phyloP scores from a whole-genome alignment of 1,284 basidiomycete species.

The Chalciporus sp. region DNA sequence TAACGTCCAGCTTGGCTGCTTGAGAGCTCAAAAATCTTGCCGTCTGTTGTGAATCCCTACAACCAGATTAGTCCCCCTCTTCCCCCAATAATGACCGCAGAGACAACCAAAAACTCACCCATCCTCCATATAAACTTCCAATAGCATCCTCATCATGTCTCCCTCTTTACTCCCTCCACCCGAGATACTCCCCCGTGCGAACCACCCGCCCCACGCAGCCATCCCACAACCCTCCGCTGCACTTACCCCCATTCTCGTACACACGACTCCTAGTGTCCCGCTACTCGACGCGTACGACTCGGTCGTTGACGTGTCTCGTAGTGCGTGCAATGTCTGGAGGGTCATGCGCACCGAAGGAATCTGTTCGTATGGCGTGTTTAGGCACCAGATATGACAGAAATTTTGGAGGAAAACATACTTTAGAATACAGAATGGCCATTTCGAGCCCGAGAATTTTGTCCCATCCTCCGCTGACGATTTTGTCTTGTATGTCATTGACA shows the following conservation, averaged over 20 bases:
- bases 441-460: constrained; percentile 68
- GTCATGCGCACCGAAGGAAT: constrained; percentile 67
- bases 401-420: constrained; percentile 47
- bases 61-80: background rate
- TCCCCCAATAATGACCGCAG: background rate
- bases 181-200: constrained; percentile 14
- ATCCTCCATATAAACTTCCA: constrained; percentile 81
- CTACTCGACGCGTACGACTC: constrained; percentile 78
- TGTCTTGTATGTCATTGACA: constrained; percentile 23
- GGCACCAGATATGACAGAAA: background rate
- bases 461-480: constrained; percentile 18
- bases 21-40: constrained; percentile 78
- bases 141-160: constrained; percentile 63
- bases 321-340: constrained; percentile 64
- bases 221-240: constrained; percentile 47
- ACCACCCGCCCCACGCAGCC: constrained; percentile 35
- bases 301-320: constrained; percentile 75
- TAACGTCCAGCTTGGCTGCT: constrained; percentile 73
- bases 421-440: constrained; percentile 78
- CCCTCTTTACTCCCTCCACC: constrained; percentile 7
- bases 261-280: constrained; percentile 60
- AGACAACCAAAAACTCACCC: constrained; percentile 47
- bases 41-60: constrained; percentile 55
- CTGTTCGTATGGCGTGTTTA: constrained; percentile 36
- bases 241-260: constrained; percentile 44